Conservation (phyloP, 2,329 filamentous ascomycete species). For the Acarospora socialis region DNA sequence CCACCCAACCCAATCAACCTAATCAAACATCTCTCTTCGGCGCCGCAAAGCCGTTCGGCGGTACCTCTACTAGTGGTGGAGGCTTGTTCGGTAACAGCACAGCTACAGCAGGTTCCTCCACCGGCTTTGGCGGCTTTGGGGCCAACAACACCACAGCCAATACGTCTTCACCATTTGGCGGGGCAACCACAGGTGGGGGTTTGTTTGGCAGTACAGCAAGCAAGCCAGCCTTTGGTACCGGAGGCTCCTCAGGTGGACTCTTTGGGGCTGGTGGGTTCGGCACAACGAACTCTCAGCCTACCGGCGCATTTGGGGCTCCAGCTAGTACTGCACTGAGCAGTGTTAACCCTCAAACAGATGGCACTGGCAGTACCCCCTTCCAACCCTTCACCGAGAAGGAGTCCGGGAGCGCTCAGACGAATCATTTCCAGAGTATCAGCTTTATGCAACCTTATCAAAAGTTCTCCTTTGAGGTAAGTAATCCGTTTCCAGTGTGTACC, state of each 20-base stretch:
- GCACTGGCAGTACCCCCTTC: constrained; percentile 33
- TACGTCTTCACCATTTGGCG: constrained; percentile 4
- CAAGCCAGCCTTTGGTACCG: constrained; percentile 16
- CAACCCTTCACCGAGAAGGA: constrained; percentile 33
- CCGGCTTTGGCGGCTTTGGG: constrained; percentile 20
- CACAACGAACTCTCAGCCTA: constrained; percentile 15
- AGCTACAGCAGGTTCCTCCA: constrained; percentile 14
- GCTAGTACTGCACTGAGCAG: constrained; percentile 28
- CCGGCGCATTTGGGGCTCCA: constrained; percentile 22
- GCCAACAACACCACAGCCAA: constrained; percentile 9
- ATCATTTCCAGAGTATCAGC: constrained; percentile 34
- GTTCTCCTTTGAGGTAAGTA: constrained; percentile 59
- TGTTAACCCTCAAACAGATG: constrained; percentile 27
- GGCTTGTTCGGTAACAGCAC: constrained; percentile 13
- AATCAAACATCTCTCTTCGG: constrained; percentile 14
- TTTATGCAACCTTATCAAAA: constrained; percentile 47
- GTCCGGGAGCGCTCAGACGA: constrained; percentile 23
- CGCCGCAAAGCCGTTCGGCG: constrained; percentile 15
- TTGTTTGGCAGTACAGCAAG: constrained; percentile 9
- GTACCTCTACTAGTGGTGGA: constrained; percentile 11
- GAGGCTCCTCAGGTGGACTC: constrained; percentile 21
- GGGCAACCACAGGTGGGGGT: constrained; percentile 8
- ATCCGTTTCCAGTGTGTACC: neutral
- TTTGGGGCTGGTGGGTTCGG: constrained; percentile 34
- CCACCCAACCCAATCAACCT: constrained; percentile 10